Evolutionary conservation across 225 moss, liverwort and hornwort species (phyloP), one percentile per base, ranked within the genome.

Genomic region (Polytrichum formosum): DNA sequence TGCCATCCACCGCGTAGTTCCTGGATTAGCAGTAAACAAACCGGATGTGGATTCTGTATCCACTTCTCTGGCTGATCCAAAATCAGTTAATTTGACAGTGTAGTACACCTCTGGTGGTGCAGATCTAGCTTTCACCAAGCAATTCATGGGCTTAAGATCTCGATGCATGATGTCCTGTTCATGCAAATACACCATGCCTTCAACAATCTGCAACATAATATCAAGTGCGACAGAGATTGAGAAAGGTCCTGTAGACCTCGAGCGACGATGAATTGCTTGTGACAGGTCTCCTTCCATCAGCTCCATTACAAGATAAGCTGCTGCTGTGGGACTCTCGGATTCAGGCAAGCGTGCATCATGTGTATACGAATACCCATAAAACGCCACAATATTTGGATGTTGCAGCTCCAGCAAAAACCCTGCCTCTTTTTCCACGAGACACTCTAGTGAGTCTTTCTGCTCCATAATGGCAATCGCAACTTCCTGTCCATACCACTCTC

Each of bases 151-250:
- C 54, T 80, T 80, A 9, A 80, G 9, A n/a, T 75, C 75, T 30
- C 79, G 79, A 72, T 79, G 75, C 27, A 71, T 75, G 3, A 79
- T 1, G 19, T 26, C 3, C 7, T 5, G 13, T 53, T 21, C 21
- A 22, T 79, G 72, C 64, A 75, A 58, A 19, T 76, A 53, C 22
- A 28, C 59, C 72, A 76, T 76, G 60, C 54, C 72, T 60, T 0
- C 20, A 25, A 5, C 55, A 2, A 80, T 72, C 54, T 80, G 76
- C 0, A 13, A 10, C 23, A 80, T 5, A 7, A 72, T 72, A 26
- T 75, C 75, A 4, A 75, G 6, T 30, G 64, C 8, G 0, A 72
- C 71, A 4, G 6, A 0, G 0, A 67, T 0, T 33, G 46, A 0
- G 8, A 79, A 79, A 19, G 74, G 74, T 2, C 5, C 18, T 1